Conservation (phyloP, 1,284 basidiomycete species). For the Cutaneotrichosporon mucoides region DNA sequence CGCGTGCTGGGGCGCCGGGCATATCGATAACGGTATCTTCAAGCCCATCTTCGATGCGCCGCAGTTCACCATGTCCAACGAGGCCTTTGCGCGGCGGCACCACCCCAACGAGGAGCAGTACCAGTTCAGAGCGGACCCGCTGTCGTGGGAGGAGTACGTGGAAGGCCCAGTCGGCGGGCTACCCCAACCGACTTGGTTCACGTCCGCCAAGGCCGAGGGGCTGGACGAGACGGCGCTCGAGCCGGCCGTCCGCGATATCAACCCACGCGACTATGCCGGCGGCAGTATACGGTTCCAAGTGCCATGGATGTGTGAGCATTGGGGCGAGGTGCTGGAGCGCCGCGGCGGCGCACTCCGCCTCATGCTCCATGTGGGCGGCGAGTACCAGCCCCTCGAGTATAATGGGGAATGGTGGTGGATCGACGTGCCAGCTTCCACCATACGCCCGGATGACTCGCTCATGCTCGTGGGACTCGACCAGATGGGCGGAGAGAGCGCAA, state of each 20-base stretch:
- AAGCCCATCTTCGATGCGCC: slow-evolving; percentile 1
- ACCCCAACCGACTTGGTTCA: background rate
- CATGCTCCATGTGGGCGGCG: background rate
- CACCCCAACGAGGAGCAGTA: slow-evolving; percentile 2
- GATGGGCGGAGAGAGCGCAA: background rate
- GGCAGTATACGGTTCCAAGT: slow-evolving; percentile 6
- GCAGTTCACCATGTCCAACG: slow-evolving; percentile 10
- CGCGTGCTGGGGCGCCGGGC: slow-evolving; percentile 18
- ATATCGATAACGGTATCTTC: background rate
- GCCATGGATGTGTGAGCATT: slow-evolving; percentile 12
- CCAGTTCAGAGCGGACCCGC: slow-evolving; percentile 2
- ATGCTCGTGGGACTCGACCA: background rate
- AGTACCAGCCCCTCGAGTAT: background rate
- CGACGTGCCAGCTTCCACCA: background rate
- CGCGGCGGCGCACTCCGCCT: background rate
- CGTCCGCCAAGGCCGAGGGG: background rate
- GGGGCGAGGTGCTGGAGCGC: background rate
- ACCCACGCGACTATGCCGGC: background rate
- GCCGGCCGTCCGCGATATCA: slow-evolving; percentile 1
- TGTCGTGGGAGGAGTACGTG: slow-evolving; percentile 11
- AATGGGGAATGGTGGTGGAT: slow-evolving; percentile 1
- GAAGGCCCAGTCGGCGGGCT: background rate
- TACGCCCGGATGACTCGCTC: background rate
- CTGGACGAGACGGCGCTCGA: background rate
- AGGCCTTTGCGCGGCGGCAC: slow-evolving; percentile 9